A percentile compares a stretch with the other conserved stretches of the same genome.
These are phyloP conservation scores for Ceriops tagal DNA, from an alignment of 345 rosid species.

Conservation along the genomic window DNA sequence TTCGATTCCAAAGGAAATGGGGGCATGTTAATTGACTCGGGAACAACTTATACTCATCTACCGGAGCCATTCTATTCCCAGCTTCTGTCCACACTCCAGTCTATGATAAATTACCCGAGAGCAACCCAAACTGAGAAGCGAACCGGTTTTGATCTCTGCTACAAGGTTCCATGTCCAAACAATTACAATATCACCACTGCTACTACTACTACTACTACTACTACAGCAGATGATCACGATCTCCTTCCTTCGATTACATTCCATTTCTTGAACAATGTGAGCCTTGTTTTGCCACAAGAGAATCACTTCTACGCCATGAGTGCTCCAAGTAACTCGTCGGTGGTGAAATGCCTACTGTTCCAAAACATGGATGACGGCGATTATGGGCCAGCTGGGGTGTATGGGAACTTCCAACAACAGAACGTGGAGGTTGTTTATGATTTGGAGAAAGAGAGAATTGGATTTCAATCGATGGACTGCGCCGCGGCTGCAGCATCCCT, in stretches of 20 bases:
- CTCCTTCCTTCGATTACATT: conserved; percentile 59
- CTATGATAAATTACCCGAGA: conserved; percentile 48
- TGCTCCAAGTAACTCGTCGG: conserved; percentile 59
- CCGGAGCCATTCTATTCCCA: conserved; percentile 66
- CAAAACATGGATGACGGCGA: conserved; percentile 68
- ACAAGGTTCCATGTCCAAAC: conserved; percentile 57
- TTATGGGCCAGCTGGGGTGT: conserved; percentile 72
- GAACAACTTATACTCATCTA: conserved; percentile 81
- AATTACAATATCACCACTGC: conserved; percentile 10
- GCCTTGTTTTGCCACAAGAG: conserved; percentile 55
- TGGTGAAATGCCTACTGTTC: conserved; percentile 65
- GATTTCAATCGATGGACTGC: conserved; percentile 78
- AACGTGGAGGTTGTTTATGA: conserved; percentile 74
- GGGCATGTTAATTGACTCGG: conserved; percentile 77
- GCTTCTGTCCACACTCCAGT: conserved; percentile 47
- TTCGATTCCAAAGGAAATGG: conserved; percentile 77
- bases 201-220: neutral
- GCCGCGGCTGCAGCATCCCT: conserved; percentile 48
- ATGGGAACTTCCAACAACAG: conserved; percentile 87
- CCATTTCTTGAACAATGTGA: conserved; percentile 67
- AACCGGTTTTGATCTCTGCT: conserved; percentile 79
- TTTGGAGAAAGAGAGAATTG: conserved; percentile 67
- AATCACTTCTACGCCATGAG: conserved; percentile 68
- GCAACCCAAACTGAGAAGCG: conserved; percentile 49
- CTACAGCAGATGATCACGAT: conserved; percentile 7